Conservation (phyloP, 805 yeast genomes). For the Myxozyma lipomycoides region DNA sequence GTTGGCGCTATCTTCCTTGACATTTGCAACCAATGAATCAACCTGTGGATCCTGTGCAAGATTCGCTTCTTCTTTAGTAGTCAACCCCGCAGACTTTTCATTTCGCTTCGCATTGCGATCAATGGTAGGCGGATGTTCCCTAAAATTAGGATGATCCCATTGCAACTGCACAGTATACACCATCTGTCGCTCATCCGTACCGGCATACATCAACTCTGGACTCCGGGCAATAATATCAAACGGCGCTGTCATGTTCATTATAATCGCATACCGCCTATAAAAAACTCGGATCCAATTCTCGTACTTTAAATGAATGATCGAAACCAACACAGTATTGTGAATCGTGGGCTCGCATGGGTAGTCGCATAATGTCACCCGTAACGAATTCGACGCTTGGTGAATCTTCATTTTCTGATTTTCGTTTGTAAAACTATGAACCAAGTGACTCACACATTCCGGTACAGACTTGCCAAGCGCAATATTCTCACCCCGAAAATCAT, state of each 20-base stretch:
- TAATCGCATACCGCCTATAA: conserved; percentile 7
- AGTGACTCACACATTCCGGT: not conserved
- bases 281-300: conserved; percentile 2
- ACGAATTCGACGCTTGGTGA: conserved; percentile 13
- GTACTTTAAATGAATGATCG: conserved; percentile 7
- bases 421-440: not conserved
- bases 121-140: not conserved
- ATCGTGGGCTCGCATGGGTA: conserved; percentile 13
- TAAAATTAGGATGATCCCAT: conserved; percentile 9
- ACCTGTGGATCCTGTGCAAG: not conserved
- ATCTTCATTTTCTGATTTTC: not conserved
- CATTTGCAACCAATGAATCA: not conserved
- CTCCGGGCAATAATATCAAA: conserved; percentile 5
- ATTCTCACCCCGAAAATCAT: not conserved
- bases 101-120: too few species aligned
- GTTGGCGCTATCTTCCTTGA: not conserved
- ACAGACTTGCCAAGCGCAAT: not conserved
- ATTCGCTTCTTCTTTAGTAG: not conserved
- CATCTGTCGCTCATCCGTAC: conserved; percentile 13
- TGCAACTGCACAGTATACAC: conserved; percentile 6
- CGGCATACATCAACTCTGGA: conserved; percentile 9
- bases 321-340: conserved; percentile 7
- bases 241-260: conserved; percentile 17
- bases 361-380: conserved; percentile 10
- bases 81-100: too few species aligned